phyloP scores from a whole-genome alignment of 2,329 filamentous ascomycete genomes.

The Aureobasidium melanogenum region DNA sequence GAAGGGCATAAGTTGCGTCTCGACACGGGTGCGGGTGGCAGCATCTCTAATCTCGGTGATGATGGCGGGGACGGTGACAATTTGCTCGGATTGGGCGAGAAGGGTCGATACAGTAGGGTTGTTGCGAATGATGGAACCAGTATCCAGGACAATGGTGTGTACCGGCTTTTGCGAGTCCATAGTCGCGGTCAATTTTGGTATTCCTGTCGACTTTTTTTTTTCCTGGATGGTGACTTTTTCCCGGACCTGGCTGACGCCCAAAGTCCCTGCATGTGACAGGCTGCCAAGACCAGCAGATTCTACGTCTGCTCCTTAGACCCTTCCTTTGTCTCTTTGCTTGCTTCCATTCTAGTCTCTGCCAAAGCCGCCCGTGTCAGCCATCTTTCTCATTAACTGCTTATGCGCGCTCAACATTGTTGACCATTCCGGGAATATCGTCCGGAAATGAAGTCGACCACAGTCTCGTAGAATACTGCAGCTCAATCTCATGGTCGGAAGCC shows the following conservation, averaged over 20 bases:
- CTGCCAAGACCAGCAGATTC: neutral
- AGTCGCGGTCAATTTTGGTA: neutral
- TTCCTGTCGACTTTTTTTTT: neutral
- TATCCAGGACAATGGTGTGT: conserved; percentile 78
- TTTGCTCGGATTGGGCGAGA: conserved; percentile 62
- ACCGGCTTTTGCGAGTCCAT: conserved; percentile 53
- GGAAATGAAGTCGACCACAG: neutral
- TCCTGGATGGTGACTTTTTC: too few species aligned
- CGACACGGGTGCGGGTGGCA: conserved; percentile 67
- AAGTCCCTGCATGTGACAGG: neutral
- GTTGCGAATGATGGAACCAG: conserved; percentile 89
- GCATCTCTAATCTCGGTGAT: conserved; percentile 81
- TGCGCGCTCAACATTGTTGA: too few species aligned
- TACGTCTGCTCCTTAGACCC: neutral
- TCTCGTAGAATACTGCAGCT: neutral
- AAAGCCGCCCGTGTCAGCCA: too few species aligned
- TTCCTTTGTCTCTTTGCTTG: neutral
- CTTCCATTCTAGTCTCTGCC: neutral
- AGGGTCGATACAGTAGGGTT: conserved; percentile 77
- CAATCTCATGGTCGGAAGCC: neutral
- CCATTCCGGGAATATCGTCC: neutral
- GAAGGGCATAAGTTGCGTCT: conserved; percentile 80
- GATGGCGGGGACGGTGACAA: conserved; percentile 79
- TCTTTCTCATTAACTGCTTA: too few species aligned
- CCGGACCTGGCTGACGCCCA: neutral